Conservation (phyloP, 1,139 yeast species). For the Nakaseomyces delphensis region DNA sequence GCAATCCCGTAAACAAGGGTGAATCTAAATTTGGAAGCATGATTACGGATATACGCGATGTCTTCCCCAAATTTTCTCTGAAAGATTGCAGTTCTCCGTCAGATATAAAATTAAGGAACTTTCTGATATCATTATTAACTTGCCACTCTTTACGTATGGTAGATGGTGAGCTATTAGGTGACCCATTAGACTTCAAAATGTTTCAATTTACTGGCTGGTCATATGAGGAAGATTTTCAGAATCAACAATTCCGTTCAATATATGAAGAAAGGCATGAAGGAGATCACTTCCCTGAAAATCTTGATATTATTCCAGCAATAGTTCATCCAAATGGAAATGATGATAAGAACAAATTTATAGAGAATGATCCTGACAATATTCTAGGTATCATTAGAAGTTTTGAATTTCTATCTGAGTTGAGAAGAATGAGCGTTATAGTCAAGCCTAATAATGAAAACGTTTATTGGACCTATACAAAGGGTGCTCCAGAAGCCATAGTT, state of each 20-base stretch:
- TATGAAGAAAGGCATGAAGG: constrained; percentile 33
- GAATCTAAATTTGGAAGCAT: constrained; percentile 46
- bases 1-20: constrained; percentile 41
- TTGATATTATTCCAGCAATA: constrained; percentile 40
- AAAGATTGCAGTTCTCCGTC: constrained; percentile 25
- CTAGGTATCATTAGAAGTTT: constrained; percentile 59
- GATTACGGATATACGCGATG: constrained; percentile 31
- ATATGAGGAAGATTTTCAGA: constrained; percentile 54
- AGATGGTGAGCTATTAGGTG: constrained; percentile 79
- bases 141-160: constrained; percentile 82
- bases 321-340: constrained; percentile 37
- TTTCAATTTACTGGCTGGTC: constrained; percentile 79
- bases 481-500: constrained; percentile 95
- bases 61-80: constrained; percentile 27
- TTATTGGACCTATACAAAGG: constrained; percentile 62
- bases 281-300: constrained; percentile 35
- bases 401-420: constrained; percentile 74
- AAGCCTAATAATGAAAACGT: constrained; percentile 34
- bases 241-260: constrained; percentile 31
- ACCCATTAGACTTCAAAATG: constrained; percentile 89
- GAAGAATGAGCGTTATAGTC: constrained; percentile 85
- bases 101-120: constrained; percentile 25
- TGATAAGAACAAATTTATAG: constrained; percentile 23
- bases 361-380: constrained; percentile 34
- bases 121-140: constrained; percentile 53